Evolutionary conservation across 257 asterid genomes (phyloP).

Genomic region (Solanum raphanifolium): DNA sequence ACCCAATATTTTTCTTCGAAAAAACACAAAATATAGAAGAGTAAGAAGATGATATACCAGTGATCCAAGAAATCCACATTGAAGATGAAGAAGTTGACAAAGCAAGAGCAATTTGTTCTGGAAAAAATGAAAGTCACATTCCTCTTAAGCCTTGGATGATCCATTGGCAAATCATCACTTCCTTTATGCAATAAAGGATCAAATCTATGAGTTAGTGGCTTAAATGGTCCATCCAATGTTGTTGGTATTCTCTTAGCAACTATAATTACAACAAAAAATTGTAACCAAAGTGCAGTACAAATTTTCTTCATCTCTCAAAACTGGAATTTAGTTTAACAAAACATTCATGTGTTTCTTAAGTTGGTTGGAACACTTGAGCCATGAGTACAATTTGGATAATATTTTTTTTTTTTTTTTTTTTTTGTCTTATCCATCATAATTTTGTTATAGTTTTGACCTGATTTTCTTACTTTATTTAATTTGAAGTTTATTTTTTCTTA

Average conservation of each 20-base stretch:
- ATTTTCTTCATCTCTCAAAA: neutral
- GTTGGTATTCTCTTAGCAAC: slow-evolving; percentile 26
- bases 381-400: neutral
- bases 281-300: neutral
- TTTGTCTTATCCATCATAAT: neutral
- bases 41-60: slow-evolving; percentile 32
- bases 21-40: neutral
- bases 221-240: slow-evolving; percentile 73
- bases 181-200: slow-evolving; percentile 62
- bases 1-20: neutral
- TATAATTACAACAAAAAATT: neutral
- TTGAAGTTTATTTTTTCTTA: no score
- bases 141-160: slow-evolving; percentile 54
- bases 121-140: slow-evolving; percentile 43
- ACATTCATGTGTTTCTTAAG: neutral
- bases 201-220: slow-evolving; percentile 43
- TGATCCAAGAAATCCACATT: slow-evolving; percentile 82
- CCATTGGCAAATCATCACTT: slow-evolving; percentile 72
- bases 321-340: neutral
- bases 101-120: slow-evolving; percentile 76
- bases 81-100: slow-evolving; percentile 47
- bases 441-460: no score
- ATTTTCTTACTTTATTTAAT: no score
- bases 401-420: neutral
- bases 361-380: neutral